Conservation (phyloP, 805 yeast species). For the Brettanomyces naardenensis region DNA sequence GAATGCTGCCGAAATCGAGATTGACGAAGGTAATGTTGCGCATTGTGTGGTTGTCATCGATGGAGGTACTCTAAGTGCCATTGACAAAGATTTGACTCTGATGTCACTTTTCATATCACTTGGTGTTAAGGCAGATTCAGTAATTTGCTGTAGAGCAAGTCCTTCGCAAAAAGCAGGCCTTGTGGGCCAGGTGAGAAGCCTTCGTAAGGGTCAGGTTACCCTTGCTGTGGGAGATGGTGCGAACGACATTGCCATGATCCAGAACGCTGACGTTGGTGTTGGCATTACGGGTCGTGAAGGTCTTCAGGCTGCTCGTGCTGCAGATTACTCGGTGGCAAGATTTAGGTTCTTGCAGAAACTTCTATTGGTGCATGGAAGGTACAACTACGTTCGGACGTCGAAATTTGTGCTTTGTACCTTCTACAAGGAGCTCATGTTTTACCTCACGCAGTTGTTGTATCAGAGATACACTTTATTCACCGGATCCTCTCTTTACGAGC, state of each 20-base stretch:
- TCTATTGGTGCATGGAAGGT: conserved; percentile 88
- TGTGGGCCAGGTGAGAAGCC: conserved; percentile 74
- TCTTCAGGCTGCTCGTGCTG: conserved; percentile 88
- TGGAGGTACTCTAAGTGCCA: conserved; percentile 72
- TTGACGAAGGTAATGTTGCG: conserved; percentile 70
- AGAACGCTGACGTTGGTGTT: conserved; percentile 95
- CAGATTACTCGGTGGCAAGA: conserved; percentile 94
- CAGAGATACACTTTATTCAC: conserved; percentile 85
- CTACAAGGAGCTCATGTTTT: conserved; percentile 87
- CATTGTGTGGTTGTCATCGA: conserved; percentile 94
- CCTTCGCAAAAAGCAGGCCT: conserved; percentile 93
- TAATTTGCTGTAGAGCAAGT: conserved; percentile 91
- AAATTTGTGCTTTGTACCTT: conserved; percentile 91
- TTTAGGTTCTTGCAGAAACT: conserved; percentile 78
- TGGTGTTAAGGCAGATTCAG: conserved; percentile 83
- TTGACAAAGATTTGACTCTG: conserved; percentile 67
- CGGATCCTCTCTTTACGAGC: conserved; percentile 88
- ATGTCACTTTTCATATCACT: conserved; percentile 75
- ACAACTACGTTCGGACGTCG: conserved; percentile 86
- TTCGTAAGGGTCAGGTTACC: conserved; percentile 65
- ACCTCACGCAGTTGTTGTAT: conserved; percentile 78
- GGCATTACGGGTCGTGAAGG: conserved; percentile 98
- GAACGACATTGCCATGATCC: conserved; percentile 98
- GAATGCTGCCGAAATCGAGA: conserved; percentile 66
- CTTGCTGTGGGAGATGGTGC: conserved; percentile 99